phyloP scores from a whole-genome alignment of 2,329 filamentous ascomycete species.

The Zalaria sp. region DNA sequence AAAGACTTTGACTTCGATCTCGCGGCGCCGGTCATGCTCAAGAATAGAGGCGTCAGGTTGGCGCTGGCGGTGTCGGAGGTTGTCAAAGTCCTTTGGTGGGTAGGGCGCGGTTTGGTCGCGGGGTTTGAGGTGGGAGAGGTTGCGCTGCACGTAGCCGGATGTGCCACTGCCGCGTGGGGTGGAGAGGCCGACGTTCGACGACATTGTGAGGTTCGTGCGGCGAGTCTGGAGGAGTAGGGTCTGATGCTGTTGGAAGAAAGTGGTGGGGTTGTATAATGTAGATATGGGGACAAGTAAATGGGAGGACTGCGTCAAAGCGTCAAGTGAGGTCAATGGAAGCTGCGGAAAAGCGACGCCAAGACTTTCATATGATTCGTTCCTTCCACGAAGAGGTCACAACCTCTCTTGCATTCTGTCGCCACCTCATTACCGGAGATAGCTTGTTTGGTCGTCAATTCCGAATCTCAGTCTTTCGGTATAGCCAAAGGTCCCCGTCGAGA shows the following conservation, averaged over 20 bases:
- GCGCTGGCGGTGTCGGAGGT: slow-evolving; percentile 59
- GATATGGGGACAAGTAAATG: too few species aligned
- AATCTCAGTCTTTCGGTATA: too few species aligned
- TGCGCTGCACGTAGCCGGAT: slow-evolving; percentile 94
- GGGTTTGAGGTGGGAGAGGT: slow-evolving; percentile 74
- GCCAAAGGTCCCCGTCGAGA: too few species aligned
- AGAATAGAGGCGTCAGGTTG: slow-evolving; percentile 86
- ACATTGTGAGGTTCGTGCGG: slow-evolving; percentile 43
- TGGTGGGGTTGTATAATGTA: too few species aligned
- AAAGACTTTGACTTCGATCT: slow-evolving; percentile 86
- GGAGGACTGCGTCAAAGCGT: neutral
- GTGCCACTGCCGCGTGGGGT: slow-evolving; percentile 92
- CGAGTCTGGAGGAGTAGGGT: neutral
- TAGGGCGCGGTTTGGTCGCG: slow-evolving; percentile 73
- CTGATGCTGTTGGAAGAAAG: neutral
- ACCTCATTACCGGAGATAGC: neutral
- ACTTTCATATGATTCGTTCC: neutral
- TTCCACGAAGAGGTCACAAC: too few species aligned
- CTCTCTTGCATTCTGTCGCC: neutral
- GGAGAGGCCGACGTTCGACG: slow-evolving; percentile 89
- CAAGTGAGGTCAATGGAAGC: slow-evolving; percentile 2
- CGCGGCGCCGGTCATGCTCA: slow-evolving; percentile 82
- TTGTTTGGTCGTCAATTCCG: neutral
- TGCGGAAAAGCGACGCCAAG: slow-evolving; percentile 5
- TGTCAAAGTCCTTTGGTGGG: slow-evolving; percentile 50